These are phyloP conservation scores for Termitomyces sp. DNA, from an alignment of 768 basidiomycete species.

Conservation along the genomic window DNA sequence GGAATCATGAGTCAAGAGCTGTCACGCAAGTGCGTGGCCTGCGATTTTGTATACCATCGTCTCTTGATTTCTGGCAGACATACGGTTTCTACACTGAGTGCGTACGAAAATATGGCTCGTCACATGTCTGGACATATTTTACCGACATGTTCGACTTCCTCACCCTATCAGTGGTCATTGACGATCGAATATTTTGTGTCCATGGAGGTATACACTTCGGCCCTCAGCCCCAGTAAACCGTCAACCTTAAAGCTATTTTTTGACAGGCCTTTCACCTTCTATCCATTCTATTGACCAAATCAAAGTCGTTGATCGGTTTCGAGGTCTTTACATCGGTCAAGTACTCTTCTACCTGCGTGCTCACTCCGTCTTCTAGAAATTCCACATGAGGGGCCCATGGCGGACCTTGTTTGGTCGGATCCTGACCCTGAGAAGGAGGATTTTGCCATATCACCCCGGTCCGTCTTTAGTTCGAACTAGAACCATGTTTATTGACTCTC, in stretches of 20 bases:
- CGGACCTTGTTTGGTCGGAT: constrained; percentile 99
- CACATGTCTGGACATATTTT: constrained; percentile 98
- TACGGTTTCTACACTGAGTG: constrained; percentile 99
- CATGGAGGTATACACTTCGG: constrained; percentile 71
- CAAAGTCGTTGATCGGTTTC: constrained; percentile 97
- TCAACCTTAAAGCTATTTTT: constrained; percentile 10
- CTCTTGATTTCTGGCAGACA: constrained; percentile 50
- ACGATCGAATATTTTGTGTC: constrained; percentile 98
- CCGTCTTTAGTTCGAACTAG: constrained; percentile 21
- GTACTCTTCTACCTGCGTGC: constrained; percentile 15
- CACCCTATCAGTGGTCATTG: constrained; percentile 95
- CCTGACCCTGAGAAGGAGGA: constrained; percentile 99
- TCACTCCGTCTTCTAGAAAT: constrained; percentile 60
- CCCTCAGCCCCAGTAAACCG: constrained; percentile 4
- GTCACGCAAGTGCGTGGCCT: constrained; percentile 83
- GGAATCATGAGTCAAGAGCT: constrained; percentile 96
- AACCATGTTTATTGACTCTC: constrained; percentile 13
- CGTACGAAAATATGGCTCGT: constrained; percentile 92
- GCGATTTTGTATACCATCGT: constrained; percentile 13
- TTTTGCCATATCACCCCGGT: constrained; percentile 98
- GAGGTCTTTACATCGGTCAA: constrained; percentile 48
- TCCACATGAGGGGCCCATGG: constrained; percentile 99
- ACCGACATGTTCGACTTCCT: constrained; percentile 99
- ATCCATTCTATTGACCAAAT: constrained; percentile 99
- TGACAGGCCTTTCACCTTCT: constrained; percentile 86